phyloP scores from a whole-genome alignment of 768 basidiomycete genomes.

The Mycena filopes region DNA sequence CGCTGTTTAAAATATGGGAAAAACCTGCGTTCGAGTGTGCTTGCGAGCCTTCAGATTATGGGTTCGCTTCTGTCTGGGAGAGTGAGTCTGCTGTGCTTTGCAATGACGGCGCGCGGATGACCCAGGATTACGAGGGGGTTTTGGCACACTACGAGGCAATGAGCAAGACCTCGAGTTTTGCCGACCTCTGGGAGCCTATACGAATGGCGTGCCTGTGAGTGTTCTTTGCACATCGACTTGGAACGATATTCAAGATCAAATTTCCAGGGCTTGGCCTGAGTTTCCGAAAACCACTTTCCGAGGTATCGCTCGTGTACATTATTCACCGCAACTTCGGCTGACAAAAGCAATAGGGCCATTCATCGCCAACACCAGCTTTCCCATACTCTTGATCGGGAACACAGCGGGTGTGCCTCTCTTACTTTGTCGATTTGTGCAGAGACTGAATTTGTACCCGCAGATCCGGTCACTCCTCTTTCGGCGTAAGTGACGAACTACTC shows the following conservation, averaged over 20 bases:
- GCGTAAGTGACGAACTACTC: constrained; percentile 20
- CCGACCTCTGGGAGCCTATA: neutral
- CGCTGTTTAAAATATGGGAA: constrained; percentile 35
- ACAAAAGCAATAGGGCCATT: constrained; percentile 45
- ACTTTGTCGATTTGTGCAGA: constrained; percentile 16
- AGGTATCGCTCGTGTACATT: neutral
- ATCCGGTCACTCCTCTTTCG: constrained; percentile 32
- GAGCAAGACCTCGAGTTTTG: constrained; percentile 12
- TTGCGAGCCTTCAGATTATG: constrained; percentile 34
- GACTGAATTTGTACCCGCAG: neutral
- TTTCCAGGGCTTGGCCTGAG: constrained; percentile 25
- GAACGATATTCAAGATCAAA: too few relatives aligned
- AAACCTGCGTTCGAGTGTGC: constrained; percentile 42
- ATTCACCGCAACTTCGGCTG: constrained; percentile 54
- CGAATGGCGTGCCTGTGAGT: constrained; percentile 18
- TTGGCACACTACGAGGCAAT: constrained; percentile 1
- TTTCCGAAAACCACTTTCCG: constrained; percentile 7
- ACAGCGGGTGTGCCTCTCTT: constrained; percentile 19
- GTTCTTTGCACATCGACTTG: too few relatives aligned
- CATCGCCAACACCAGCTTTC: neutral
- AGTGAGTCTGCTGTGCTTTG: constrained; percentile 15
- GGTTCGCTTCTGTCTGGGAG: constrained; percentile 4
- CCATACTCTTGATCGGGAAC: constrained; percentile 12
- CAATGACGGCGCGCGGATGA: constrained; percentile 2
- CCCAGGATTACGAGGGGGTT: constrained; percentile 12